Conservation (phyloP, 1,284 basidiomycete genomes). For the Trametes hirsuta region DNA sequence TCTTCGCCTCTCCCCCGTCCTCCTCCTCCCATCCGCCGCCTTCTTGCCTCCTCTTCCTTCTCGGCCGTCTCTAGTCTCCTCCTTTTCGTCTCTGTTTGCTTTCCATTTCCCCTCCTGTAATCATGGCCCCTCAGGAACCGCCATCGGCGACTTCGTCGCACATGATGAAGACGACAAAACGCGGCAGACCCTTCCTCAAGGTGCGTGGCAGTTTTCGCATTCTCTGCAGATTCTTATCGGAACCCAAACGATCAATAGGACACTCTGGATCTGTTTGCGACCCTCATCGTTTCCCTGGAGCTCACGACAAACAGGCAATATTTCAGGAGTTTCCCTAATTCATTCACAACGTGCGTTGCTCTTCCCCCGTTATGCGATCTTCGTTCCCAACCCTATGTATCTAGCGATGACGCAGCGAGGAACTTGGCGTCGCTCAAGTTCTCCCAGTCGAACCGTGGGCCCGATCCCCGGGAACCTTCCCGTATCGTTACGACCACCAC, state of each 20-base stretch:
- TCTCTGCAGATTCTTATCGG: constrained; percentile 12
- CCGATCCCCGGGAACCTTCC: constrained; percentile 96
- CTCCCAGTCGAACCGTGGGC: constrained; percentile 96
- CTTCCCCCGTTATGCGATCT: constrained; percentile 21
- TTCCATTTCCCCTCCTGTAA: constrained; percentile 22
- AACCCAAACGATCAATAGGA: constrained; percentile 59
- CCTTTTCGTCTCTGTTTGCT: constrained; percentile 20
- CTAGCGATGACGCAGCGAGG: constrained; percentile 92
- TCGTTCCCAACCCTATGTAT: constrained; percentile 11
- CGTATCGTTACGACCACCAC: constrained; percentile 99
- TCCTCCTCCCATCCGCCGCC: constrained; percentile 30
- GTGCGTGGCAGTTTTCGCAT: constrained; percentile 42
- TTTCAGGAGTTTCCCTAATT: constrained; percentile 94
- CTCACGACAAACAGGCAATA: constrained; percentile 92
- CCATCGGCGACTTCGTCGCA: constrained; percentile 68
- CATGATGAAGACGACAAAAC: constrained; percentile 97
- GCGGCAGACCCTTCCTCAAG: constrained; percentile 93
- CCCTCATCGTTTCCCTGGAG: constrained; percentile 92
- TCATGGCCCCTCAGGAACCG: constrained; percentile 45
- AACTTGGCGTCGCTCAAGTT: constrained; percentile 98
- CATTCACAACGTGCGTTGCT: constrained; percentile 87
- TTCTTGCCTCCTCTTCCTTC: constrained; percentile 23
- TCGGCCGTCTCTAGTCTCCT: constrained; percentile 17
- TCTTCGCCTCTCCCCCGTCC: constrained; percentile 28
- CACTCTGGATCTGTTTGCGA: constrained; percentile 97